Evolutionary conservation across 768 basidiomycete species (phyloP).

Genomic region (Xerocomus spinulosus): DNA sequence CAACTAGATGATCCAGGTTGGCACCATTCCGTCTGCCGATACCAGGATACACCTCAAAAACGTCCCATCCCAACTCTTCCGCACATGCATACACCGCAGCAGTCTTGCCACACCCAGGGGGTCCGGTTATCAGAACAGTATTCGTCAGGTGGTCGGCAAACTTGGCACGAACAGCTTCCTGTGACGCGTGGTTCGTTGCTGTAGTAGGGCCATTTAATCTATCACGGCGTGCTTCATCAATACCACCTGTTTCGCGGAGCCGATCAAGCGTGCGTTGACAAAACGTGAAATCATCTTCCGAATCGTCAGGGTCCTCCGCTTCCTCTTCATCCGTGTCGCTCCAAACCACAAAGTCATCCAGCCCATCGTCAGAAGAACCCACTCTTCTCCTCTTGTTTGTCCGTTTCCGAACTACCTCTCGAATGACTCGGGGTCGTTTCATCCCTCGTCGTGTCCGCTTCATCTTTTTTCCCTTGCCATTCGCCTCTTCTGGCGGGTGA

Average conservation of each 20-base stretch:
- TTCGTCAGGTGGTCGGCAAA: conserved; percentile 63
- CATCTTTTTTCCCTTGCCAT: conserved; percentile 12
- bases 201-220: conserved; percentile 1
- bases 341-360: conserved; percentile 54
- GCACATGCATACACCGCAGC: conserved; percentile 92
- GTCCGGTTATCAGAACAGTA: conserved; percentile 81
- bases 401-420: conserved; percentile 44
- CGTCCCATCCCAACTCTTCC: conserved; percentile 89
- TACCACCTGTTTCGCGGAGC: conserved; percentile 9
- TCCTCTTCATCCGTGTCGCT: conserved; percentile 32
- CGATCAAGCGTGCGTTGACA: conserved; percentile 23
- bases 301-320: conserved; percentile 34
- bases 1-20: conserved; percentile 74
- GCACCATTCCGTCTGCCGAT: conserved; percentile 83
- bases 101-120: conserved; percentile 85
- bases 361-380: conserved; percentile 51
- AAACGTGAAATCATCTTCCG: conserved; percentile 33
- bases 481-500: conserved; percentile 5
- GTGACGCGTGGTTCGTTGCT: conserved; percentile 7
- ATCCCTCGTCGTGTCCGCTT: conserved; percentile 33
- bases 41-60: conserved; percentile 96
- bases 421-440: conserved; percentile 59
- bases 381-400: conserved; percentile 52
- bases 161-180: conserved; percentile 11
- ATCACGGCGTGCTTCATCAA: background rate